Base-by-base conservation (phyloP, 1,284 basidiomycete species). In the Melanopsichium pennsylvanicum region DNA sequence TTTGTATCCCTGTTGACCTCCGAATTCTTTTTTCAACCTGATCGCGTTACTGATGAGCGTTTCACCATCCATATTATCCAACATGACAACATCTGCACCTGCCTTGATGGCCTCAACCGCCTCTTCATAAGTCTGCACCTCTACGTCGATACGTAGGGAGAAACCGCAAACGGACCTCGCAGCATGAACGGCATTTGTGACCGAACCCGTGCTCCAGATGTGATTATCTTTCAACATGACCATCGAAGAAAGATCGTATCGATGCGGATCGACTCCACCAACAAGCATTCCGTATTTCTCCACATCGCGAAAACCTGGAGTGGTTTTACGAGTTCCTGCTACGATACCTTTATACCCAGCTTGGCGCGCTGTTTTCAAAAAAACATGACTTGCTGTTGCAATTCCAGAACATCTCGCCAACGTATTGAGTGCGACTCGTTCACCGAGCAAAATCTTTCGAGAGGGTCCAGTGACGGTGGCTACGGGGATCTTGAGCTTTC, bases 221-320 rank as follows among this genome's bases (percentile, higher is more conserved):
- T 98, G 96, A 81, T 98, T 98, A 80, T 98, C 95, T 83, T 98
- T 98, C 77, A 99, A 88, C 95, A 98, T 98, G 79, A 99, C 95
- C 95, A 98, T 98, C 81, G 90, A 92, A 32, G 91, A 93, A 27
- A 98, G 85, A 82, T 97, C 94, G 78, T 97, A 90, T n/a, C 96
- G 87, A 84, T 98, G 96, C 16, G 91, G 85, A 82, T 99, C 96
- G 69, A 97, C 90, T 5, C 95, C 96, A 21, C 96, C 95, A 22
- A 98, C 92, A 38, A 97, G 84, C 96, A 98, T 99, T 9, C 90
- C 96, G 81, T 98, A 97, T 83, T 99, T 99, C 82, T 99, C 95
- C 5, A 98, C 94, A 15, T 97, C 85, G 41, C 96, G 86, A 84
- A 98, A 98, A 0, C 55, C 92, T n/a, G 95, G 96, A 2, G 95